A percentile compares a stretch with the other conserved stretches of the same genome.
Evolutionary conservation across 805 yeast species (phyloP).

Genomic region (Saturnispora kantuleensis): DNA sequence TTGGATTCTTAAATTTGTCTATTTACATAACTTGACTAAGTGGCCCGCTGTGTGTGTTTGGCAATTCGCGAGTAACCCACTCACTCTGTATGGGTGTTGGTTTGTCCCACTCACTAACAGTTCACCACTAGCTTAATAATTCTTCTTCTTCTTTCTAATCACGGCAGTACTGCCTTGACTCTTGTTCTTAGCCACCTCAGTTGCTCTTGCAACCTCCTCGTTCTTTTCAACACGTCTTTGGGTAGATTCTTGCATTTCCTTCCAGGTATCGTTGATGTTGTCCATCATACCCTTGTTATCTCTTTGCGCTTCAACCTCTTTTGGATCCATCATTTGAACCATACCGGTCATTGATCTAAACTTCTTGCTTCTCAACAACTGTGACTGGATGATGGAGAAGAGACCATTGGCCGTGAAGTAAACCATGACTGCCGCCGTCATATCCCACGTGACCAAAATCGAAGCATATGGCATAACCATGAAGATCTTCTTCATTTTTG

Average conservation of each 20-base stretch:
- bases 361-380: slow-evolving; percentile 45
- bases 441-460: slow-evolving; percentile 77
- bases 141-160: slow-evolving; percentile 19
- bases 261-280: slow-evolving; percentile 24
- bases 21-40: neutral
- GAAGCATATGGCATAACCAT: slow-evolving; percentile 71
- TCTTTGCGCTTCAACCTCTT: slow-evolving; percentile 15
- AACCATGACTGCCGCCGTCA: slow-evolving; percentile 76
- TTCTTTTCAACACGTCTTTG: slow-evolving; percentile 19
- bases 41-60: too few relatives aligned
- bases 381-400: slow-evolving; percentile 64
- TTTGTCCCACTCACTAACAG: too few relatives aligned
- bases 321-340: slow-evolving; percentile 37
- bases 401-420: slow-evolving; percentile 79
- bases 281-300: slow-evolving; percentile 24
- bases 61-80: too few relatives aligned
- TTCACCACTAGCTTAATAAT: neutral
- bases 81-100: too few relatives aligned
- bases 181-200: slow-evolving; percentile 19
- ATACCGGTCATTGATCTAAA: slow-evolving; percentile 51
- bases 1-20: too few relatives aligned
- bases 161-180: slow-evolving; percentile 22
- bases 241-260: slow-evolving; percentile 23
- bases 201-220: slow-evolving; percentile 23
- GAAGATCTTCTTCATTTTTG: slow-evolving; percentile 51